These are phyloP conservation scores for Boletus rufocinnamomeus DNA, from an alignment of 768 basidiomycete genomes.

Conservation along the genomic window DNA sequence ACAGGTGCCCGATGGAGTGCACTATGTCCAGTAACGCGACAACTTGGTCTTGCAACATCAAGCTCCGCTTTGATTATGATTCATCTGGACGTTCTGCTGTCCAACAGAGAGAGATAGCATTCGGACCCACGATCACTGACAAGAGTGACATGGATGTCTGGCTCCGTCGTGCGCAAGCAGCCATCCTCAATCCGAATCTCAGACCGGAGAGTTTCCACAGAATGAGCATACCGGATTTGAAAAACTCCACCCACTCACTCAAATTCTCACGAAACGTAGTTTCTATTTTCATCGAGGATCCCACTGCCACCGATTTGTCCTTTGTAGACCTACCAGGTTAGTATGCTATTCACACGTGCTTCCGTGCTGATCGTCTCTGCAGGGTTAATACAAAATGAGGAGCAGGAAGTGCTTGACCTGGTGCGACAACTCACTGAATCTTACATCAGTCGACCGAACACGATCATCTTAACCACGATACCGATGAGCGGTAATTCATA, in stretches of 20 bases:
- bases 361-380: constrained; percentile 9
- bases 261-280: constrained; percentile 56
- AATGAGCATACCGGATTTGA: constrained; percentile 31
- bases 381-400: constrained; percentile 65
- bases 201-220: constrained; percentile 21
- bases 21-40: constrained; percentile 43
- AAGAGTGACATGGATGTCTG: constrained; percentile 40
- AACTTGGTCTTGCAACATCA: constrained; percentile 48
- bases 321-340: constrained; percentile 59
- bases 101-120: constrained; percentile 12
- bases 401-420: constrained; percentile 41
- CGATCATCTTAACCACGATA: constrained; percentile 64
- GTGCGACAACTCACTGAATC: constrained; percentile 50
- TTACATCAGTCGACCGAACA: constrained; percentile 51
- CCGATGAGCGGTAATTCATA: constrained; percentile 58
- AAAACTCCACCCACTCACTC: constrained; percentile 21
- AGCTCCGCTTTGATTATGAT: constrained; percentile 40
- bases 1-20: constrained; percentile 57
- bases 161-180: constrained; percentile 49
- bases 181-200: constrained; percentile 39
- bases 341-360: not conserved
- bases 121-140: constrained; percentile 37
- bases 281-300: constrained; percentile 46
- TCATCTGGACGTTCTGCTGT: constrained; percentile 25
- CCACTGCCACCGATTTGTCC: constrained; percentile 46